Evolutionary conservation across 148 eudicot genomes (phyloP), one percentile per base, ranked within the genome.

Genomic region (Chenopodium berlandieri): DNA sequence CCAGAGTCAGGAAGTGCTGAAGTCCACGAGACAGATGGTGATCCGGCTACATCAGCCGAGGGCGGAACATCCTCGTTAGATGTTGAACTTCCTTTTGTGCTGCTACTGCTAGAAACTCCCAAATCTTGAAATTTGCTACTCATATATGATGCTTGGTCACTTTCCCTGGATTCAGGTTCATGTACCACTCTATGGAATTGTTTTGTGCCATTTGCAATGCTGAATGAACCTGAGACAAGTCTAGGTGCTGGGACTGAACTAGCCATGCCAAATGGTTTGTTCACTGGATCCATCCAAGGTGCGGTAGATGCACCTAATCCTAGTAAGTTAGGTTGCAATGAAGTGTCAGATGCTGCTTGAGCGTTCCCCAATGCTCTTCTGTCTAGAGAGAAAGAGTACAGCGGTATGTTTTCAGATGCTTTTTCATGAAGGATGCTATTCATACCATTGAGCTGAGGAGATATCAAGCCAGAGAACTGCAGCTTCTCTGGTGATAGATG

Each of bases 171-270:
- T 70, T 96, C 99, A 65, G 91, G 92, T 86, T 96, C 99, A 77
- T 96, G 97, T 62, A 96, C 99, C 84, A 96, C 99, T 85, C 99
- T 88, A 76, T 93, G 93, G 85, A 96, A 89, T 80, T 88, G 91
- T 71, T 91, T 87, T 81, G 99, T 89, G 76, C 93, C 90, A 79
- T 86, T 89, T 72, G 88, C 87, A 56, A 95, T 88, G 85, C 90
- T 91, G 80, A 92, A 90, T 82, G 98, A 90, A 20, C 94, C 97
- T 13, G 97, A 92, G 64, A 91, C 88, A 79, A 91, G 87, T 86
- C 90, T 92, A 64, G 91, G 93, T 19, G 90, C 82, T 13, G 98
- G 93, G 75, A 89, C 88, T 27, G 99, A 93, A 85, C 89, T 90
- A 80, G 94, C 87, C 93, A 95, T 88, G 82, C 92, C 91, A 81